Percentiles rank a stretch among this genome's conserved stretches.
Evolutionary conservation across 108 stramenopile species (phyloP).

Genomic region (Fragilaria radians): DNA sequence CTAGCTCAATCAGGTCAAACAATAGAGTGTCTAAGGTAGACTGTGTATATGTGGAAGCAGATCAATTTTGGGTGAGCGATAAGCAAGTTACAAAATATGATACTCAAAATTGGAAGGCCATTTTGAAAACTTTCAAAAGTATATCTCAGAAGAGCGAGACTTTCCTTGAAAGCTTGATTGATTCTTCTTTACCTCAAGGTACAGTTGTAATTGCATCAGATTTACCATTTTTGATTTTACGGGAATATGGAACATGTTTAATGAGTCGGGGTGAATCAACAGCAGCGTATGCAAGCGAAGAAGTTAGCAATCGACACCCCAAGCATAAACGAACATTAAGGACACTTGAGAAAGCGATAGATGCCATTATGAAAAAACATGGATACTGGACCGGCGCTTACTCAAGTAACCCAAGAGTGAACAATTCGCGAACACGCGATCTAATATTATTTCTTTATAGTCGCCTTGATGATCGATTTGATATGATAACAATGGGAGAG

Average conservation of each 20-base stretch:
- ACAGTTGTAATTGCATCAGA: constrained; percentile 41
- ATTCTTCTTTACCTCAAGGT: constrained; percentile 3
- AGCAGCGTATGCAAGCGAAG: constrained; percentile 10
- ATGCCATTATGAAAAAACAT: constrained; percentile 28
- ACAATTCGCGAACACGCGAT: constrained; percentile 2
- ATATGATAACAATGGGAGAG: constrained; percentile 35
- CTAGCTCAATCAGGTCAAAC: not conserved
- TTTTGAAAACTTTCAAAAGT: constrained; percentile 29
- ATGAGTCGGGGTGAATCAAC: constrained; percentile 26
- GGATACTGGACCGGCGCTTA: constrained; percentile 20
- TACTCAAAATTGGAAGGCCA: constrained; percentile 25
- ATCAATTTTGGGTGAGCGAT: constrained; percentile 53
- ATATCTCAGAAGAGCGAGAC: constrained; percentile 24
- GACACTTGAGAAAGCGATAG: constrained; percentile 40
- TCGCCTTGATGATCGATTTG: constrained; percentile 47
- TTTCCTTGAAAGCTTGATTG: constrained; percentile 14
- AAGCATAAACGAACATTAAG: constrained; percentile 39
- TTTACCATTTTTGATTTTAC: constrained; percentile 35
- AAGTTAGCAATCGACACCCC: constrained; percentile 24
- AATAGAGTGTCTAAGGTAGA: constrained; percentile 21
- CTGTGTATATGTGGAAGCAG: constrained; percentile 61
- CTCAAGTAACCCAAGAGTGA: not conserved
- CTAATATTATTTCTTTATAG: constrained; percentile 35
- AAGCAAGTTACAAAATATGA: constrained; percentile 24
- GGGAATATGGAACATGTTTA: constrained; percentile 44